These are phyloP conservation scores for Capsicum rhomboideum DNA, from an alignment of 257 asterid genomes.

Conservation along the genomic window DNA sequence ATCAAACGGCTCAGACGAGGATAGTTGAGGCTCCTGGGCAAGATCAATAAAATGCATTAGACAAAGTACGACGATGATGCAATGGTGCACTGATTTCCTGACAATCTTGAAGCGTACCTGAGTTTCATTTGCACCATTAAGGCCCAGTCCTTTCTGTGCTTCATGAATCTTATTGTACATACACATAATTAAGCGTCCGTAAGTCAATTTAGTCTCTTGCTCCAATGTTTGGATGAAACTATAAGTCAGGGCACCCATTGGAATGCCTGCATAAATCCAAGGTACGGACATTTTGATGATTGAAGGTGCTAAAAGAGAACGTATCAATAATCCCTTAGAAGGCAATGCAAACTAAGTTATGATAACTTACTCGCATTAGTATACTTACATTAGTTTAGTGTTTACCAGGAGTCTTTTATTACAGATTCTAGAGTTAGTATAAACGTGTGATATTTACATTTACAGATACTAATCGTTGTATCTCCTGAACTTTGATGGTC, in stretches of 20 bases:
- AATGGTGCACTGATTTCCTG: too few relatives aligned
- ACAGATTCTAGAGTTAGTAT: neutral
- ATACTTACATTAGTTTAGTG: neutral
- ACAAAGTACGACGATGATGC: neutral
- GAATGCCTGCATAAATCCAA: conserved; percentile 29
- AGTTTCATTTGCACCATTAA: conserved; percentile 15
- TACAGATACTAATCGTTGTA: conserved; percentile 44
- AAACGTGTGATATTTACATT: neutral
- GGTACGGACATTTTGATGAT: neutral
- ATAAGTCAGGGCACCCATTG: conserved; percentile 61
- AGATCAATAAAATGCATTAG: neutral
- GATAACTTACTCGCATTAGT: neutral
- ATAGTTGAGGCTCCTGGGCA: conserved; percentile 5
- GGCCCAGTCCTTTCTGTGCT: conserved; percentile 9
- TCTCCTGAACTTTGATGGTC: conserved; percentile 79
- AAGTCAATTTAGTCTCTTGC: conserved; percentile 40
- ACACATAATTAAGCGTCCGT: conserved; percentile 35
- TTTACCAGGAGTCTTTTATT: neutral
- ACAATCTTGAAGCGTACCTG: neutral
- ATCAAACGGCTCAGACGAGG: neutral
- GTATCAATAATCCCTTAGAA: neutral
- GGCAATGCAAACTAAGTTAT: neutral
- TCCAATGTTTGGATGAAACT: conserved; percentile 50
- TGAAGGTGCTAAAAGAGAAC: neutral
- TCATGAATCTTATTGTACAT: conserved; percentile 34